Evolutionary conservation across 192 early-diverging fungal species (phyloP).

Genomic region (Entomortierella lignicola): DNA sequence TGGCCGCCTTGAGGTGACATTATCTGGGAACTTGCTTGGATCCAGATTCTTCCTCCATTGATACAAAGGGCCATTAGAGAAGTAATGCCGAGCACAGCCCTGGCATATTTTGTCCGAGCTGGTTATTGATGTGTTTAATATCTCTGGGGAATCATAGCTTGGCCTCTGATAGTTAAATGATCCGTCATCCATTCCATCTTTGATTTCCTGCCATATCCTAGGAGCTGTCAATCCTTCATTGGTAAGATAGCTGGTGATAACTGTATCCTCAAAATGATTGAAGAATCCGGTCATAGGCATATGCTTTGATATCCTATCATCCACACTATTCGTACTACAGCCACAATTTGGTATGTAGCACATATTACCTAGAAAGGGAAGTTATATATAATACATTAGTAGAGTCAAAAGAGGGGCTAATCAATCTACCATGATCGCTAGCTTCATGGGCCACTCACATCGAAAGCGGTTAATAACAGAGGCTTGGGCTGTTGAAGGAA

Average conservation of each 20-base stretch:
- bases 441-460: slow-evolving; percentile 14
- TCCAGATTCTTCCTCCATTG: slow-evolving; percentile 39
- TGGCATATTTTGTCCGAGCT: slow-evolving; percentile 22
- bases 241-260: slow-evolving; percentile 16
- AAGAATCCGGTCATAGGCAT: background rate
- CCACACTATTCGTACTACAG: slow-evolving; percentile 14
- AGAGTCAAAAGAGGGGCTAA: no score
- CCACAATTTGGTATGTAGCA: slow-evolving; percentile 32
- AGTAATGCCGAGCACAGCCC: slow-evolving; percentile 11
- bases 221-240: background rate
- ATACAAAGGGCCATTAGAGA: slow-evolving; percentile 32
- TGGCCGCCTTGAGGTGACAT: background rate
- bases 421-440: no score
- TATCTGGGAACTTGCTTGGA: background rate
- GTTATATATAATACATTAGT: no score
- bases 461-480: slow-evolving; percentile 13
- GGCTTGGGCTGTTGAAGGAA: background rate
- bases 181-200: slow-evolving; percentile 24
- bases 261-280: slow-evolving; percentile 9
- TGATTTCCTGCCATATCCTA: slow-evolving; percentile 27
- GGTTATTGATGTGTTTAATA: background rate
- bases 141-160: background rate
- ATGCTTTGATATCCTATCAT: slow-evolving; percentile 1
- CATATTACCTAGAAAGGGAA: slow-evolving; percentile 30
- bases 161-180: slow-evolving; percentile 20